These are phyloP conservation scores for Brassica incana DNA, from an alignment of 345 rosid genomes.

Conservation along the genomic window DNA sequence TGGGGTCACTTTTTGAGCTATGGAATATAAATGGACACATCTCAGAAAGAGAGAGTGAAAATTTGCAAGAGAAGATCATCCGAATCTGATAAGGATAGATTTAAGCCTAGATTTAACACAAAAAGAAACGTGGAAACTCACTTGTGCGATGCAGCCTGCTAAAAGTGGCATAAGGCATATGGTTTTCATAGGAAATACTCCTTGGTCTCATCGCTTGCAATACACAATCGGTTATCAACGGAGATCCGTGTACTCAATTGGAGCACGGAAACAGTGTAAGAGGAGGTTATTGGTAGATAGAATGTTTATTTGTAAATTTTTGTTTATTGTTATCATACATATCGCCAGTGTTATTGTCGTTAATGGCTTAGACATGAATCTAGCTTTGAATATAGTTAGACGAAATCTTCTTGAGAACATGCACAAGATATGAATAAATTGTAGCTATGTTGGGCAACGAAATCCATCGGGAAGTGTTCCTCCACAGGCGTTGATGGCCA, in stretches of 20 bases:
- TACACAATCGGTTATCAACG: neutral
- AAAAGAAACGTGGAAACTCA: no score
- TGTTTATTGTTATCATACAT: neutral
- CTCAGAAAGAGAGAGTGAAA: no score
- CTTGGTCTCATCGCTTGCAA: neutral
- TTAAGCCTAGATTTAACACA: no score
- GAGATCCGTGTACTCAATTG: neutral
- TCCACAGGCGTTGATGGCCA: slow-evolving; percentile 38
- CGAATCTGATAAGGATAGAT: no score
- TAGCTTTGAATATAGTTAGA: neutral
- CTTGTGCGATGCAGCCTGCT: neutral
- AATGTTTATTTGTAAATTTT: no score
- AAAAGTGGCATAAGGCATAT: neutral
- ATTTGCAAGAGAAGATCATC: no score
- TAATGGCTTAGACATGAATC: slow-evolving; percentile 2
- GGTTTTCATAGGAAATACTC: neutral
- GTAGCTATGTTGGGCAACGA: slow-evolving; percentile 27
- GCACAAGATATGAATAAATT: neutral
- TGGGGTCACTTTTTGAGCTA: no score
- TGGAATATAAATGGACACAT: no score
- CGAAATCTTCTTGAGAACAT: neutral
- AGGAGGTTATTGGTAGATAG: neutral
- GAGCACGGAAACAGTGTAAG: neutral
- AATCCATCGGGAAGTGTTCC: slow-evolving; percentile 31
- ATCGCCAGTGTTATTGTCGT: slow-evolving; percentile 13